These are phyloP conservation scores for Physcomitrellopsis africana DNA, from an alignment of 225 moss, liverwort and hornwort genomes.

Conservation along the genomic window DNA sequence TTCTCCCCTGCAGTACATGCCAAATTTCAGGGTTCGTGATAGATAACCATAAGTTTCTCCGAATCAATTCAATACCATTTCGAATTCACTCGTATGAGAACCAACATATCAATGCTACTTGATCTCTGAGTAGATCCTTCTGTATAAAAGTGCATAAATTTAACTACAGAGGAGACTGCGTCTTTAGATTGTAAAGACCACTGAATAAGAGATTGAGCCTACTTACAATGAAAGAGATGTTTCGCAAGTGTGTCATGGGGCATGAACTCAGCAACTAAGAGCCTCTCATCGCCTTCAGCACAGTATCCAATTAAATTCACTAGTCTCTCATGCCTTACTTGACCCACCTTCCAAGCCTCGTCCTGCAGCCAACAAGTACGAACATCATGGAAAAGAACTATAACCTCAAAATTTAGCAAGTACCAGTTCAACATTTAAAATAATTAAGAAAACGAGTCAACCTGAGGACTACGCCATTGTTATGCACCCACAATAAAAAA, in stretches of 20 bases:
- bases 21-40: not conserved
- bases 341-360: conserved; percentile 70
- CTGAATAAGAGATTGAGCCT: not conserved
- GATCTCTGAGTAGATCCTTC: too few relatives aligned
- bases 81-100: too few relatives aligned
- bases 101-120: too few relatives aligned
- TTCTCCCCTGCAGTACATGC: conserved; percentile 55
- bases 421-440: not conserved
- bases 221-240: conserved; percentile 66
- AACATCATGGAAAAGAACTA: conserved; percentile 11
- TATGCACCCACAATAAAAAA: not conserved
- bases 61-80: too few relatives aligned
- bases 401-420: not conserved
- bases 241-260: conserved; percentile 67
- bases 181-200: not conserved
- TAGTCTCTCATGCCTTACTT: conserved; percentile 62
- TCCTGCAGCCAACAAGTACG: conserved; percentile 41
- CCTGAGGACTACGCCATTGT: not conserved
- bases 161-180: too few relatives aligned
- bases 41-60: too few relatives aligned
- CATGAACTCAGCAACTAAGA: conserved; percentile 66
- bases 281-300: conserved; percentile 65
- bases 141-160: too few relatives aligned
- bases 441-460: not conserved
- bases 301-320: conserved; percentile 64